These are phyloP conservation scores for Strigomonas galati DNA, from an alignment of 208 protist genomes.

Conservation along the genomic window DNA sequence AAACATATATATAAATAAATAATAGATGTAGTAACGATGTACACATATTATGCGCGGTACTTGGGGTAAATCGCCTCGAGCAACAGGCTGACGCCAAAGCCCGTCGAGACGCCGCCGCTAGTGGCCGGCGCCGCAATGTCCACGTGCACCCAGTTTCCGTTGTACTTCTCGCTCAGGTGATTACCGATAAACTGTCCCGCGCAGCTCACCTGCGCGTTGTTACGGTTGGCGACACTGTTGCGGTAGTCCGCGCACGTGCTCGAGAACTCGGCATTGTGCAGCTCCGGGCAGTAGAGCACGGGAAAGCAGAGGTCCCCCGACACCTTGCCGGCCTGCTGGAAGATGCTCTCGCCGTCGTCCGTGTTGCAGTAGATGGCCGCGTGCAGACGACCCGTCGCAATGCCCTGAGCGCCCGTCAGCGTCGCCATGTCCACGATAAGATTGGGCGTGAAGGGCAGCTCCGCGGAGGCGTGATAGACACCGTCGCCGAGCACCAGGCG, in stretches of 20 bases:
- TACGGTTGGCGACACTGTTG: constrained; percentile 67
- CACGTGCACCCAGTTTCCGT: constrained; percentile 82
- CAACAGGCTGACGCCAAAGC: constrained; percentile 74
- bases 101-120: constrained; percentile 51
- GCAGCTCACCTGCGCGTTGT: constrained; percentile 77
- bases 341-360: constrained; percentile 53
- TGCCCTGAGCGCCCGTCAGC: constrained; percentile 85
- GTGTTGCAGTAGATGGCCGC: constrained; percentile 82
- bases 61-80: constrained; percentile 40
- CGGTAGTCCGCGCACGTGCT: constrained; percentile 64
- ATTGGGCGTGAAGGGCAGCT: constrained; percentile 72
- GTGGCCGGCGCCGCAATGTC: constrained; percentile 77
- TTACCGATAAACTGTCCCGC: constrained; percentile 82
- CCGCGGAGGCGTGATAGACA: constrained; percentile 79
- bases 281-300: constrained; percentile 86
- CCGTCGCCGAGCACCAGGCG: constrained; percentile 90
- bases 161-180: constrained; percentile 53
- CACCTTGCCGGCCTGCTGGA: constrained; percentile 38
- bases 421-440: constrained; percentile 91
- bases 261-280: constrained; percentile 66
- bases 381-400: constrained; percentile 77
- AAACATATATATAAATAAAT: background rate
- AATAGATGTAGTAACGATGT: background rate
- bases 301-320: constrained; percentile 87
- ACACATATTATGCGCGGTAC: background rate